Evolutionary conservation across 2,329 filamentous ascomycete genomes (phyloP), one percentile per base, ranked within the genome.

Genomic region (Venturia effusa): DNA sequence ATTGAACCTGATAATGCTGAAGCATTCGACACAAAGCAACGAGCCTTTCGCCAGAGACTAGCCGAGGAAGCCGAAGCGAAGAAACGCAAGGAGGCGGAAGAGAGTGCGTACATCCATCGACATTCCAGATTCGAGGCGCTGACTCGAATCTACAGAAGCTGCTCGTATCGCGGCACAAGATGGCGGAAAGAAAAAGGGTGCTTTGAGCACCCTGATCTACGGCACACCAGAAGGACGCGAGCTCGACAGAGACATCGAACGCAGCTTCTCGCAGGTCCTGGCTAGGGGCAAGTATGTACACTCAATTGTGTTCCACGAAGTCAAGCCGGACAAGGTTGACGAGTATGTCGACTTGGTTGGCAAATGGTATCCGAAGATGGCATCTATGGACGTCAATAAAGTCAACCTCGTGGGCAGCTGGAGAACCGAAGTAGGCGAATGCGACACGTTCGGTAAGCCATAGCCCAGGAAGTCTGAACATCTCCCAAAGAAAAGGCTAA

Each of bases 201-300:
- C 89, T 45, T 77, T 99, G 65, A 88, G 89, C 41, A 93, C 88
- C 70, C 84, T 99, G 69, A 96, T 99, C 73, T 97, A 99, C 77
- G 94, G 94, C 71, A 99, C 94, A 17, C 92, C 94, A 72, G 93
- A 97, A 77, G 94, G 92, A 39, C 87, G 92, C 66, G 89, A 96
- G 78, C 85, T 97, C 74, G 94, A 99, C 72, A 89, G 90, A 68
- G 93, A 97, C 78, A 93, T 99, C 72, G 92, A 97, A 79, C 87
- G 92, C 65, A 95, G 90, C 74, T 99, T 97, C 79, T 95, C 90
- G 61, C 92, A 97, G 76, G 90, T 97, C 55, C 81, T 99, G 57
- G 94, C 94, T 30, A 85, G 94, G 68, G 94, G 94, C 73, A 99
- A 99, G 79, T 99, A 99, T 72, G 92, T 99, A 63, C 94, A 99